These are phyloP conservation scores for Trypanosoma rangeli DNA, from an alignment of 208 protist species.

Conservation along the genomic window DNA sequence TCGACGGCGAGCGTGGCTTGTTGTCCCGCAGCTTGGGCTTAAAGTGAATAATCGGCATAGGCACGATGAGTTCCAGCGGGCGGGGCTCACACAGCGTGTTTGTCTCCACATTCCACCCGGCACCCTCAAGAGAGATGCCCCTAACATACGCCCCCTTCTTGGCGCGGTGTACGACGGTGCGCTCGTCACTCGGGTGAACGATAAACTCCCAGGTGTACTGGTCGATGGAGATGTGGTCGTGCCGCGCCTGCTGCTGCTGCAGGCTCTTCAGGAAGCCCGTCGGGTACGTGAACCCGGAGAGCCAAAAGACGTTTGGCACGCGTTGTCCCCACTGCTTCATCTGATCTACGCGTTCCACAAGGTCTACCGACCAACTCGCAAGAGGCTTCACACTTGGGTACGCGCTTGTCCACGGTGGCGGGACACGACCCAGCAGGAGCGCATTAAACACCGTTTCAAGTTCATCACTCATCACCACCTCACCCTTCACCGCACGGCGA, in stretches of 20 bases:
- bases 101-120: slow-evolving; percentile 92
- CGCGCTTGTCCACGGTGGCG: slow-evolving; percentile 91
- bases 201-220: slow-evolving; percentile 98
- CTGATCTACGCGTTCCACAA: slow-evolving; percentile 93
- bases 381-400: slow-evolving; percentile 98
- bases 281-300: slow-evolving; percentile 98
- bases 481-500: slow-evolving; percentile 95
- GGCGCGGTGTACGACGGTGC: slow-evolving; percentile 85
- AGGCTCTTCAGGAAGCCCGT: slow-evolving; percentile 98
- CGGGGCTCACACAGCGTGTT: slow-evolving; percentile 94
- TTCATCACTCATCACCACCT: slow-evolving; percentile 97
- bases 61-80: slow-evolving; percentile 95
- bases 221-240: slow-evolving; percentile 95
- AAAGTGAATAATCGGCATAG: slow-evolving; percentile 99
- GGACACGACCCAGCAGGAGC: slow-evolving; percentile 92
- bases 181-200: slow-evolving; percentile 90
- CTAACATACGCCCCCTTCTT: slow-evolving; percentile 97
- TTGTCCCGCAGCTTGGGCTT: slow-evolving; percentile 92
- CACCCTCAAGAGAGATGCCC: slow-evolving; percentile 97
- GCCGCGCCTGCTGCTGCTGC: slow-evolving; percentile 94
- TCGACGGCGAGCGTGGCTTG: slow-evolving; percentile 75
- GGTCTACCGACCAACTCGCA: slow-evolving; percentile 95
- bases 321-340: slow-evolving; percentile 93
- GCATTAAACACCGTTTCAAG: slow-evolving; percentile 94
- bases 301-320: slow-evolving; percentile 96